Conservation (phyloP, 148 eudicot genomes). For the Tetragonia tetragonoides region DNA sequence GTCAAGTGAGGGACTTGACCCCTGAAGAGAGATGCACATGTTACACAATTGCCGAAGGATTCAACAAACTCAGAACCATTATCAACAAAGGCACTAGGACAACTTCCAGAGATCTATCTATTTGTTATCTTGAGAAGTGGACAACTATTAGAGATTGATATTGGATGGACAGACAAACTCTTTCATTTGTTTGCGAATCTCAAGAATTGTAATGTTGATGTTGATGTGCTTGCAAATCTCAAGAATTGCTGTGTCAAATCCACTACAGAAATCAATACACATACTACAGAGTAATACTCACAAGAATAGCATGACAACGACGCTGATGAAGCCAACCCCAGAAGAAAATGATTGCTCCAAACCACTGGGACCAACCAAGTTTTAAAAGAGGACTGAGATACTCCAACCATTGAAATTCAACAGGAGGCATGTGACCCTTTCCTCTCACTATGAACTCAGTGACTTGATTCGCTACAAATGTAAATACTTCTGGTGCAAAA, state of each 20-base stretch:
- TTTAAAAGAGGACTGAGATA: constrained; percentile 50
- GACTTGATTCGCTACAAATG: constrained; percentile 30
- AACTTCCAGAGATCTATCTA: background rate
- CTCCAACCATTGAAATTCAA: constrained; percentile 48
- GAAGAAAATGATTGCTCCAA: constrained; percentile 66
- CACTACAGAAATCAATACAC: background rate
- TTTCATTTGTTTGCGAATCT: background rate
- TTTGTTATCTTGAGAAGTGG: background rate
- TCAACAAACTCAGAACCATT: too few relatives aligned
- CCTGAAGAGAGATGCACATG: background rate
- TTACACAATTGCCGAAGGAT: background rate
- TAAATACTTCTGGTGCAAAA: constrained; percentile 55
- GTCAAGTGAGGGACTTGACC: background rate
- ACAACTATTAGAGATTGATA: background rate
- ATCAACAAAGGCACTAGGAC: background rate
- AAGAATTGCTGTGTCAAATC: background rate
- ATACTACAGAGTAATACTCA: constrained; percentile 32
- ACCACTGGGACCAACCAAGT: constrained; percentile 73
- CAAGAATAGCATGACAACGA: constrained; percentile 85
- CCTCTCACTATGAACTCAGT: constrained; percentile 63
- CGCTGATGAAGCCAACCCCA: constrained; percentile 93
- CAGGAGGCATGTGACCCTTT: constrained; percentile 44
- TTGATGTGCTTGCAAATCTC: too few relatives aligned
- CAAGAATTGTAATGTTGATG: background rate
- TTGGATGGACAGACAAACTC: background rate